Base-by-base conservation (phyloP, 73 alveolate genomes). In the Uronychia binucleata region DNA sequence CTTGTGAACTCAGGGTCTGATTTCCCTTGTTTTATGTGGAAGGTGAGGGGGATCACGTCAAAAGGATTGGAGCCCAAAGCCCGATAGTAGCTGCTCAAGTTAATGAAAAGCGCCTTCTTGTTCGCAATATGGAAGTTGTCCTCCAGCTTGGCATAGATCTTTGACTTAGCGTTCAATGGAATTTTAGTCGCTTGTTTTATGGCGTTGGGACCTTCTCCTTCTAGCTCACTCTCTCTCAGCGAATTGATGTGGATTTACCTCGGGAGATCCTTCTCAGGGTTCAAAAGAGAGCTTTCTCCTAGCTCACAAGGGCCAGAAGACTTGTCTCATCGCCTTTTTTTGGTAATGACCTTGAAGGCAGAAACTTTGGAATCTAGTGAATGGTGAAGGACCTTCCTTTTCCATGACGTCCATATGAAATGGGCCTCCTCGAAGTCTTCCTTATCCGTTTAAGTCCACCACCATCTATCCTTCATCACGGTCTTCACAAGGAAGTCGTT, bases 331-430 rank as follows among this genome's bases (percentile, higher is more conserved):
- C 11, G 0, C 59, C 1, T 13, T 78, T 30, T 58, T 27, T 26
- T 26, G 14, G 11, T 79, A 28, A 1, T 77, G 57, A 19, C 60
- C 30, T 33, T 79, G 75, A 25, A 30, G 11, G 58, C 13, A 57
- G 74, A 28, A 28, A n/a, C 26, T 28, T n/a, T 34, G 30, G 32
- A 74, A 74, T 30, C 32, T 1, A 82, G 28, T 0, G 26, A 1
- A 28, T 89, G 57, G 58, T 84, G 27, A 33, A 79, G 34, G n/a
- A 46, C 82, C 77, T 89, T 86, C 29, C 77, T 85, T 46, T 85
- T 85, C 91, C 86, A 85, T 77, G 76, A 34, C 1, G 91, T 85
- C 91, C 91, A 85, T 25, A 85, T 76, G 76, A 85, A 85, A 77
- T 77, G 59, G 26, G 83, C 60, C 26, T 81, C 90, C n/a, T 83